phyloP scores from a whole-genome alignment of 768 basidiomycete genomes.

The Crepidotus variabilis region DNA sequence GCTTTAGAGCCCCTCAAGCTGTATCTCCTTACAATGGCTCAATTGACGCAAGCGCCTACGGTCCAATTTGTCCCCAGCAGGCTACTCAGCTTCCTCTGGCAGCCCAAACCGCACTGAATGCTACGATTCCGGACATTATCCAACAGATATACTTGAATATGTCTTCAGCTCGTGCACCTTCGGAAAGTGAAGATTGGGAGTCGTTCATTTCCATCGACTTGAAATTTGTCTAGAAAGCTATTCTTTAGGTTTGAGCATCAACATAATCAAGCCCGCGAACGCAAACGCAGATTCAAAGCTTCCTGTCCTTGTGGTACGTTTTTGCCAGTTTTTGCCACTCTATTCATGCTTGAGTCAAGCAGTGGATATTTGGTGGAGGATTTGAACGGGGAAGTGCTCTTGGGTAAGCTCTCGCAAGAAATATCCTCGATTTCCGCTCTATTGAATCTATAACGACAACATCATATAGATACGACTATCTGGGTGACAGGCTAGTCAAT shows the following conservation, averaged over 20 bases:
- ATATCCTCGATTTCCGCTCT: too few species aligned
- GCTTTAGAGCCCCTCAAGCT: conserved; percentile 38
- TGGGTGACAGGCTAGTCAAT: too few species aligned
- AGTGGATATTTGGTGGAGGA: too few species aligned
- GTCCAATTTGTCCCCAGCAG: conserved; percentile 47
- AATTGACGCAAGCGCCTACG: conserved; percentile 34
- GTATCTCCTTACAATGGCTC: conserved; percentile 31
- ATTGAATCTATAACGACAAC: too few species aligned
- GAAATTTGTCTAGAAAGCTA: background rate
- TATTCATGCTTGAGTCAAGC: too few species aligned
- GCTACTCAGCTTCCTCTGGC: background rate
- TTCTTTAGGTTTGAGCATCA: conserved; percentile 39
- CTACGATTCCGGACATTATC: background rate
- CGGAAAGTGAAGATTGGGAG: conserved; percentile 24
- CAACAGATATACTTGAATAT: background rate
- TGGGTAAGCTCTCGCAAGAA: too few species aligned
- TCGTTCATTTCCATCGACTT: background rate
- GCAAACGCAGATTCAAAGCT: conserved; percentile 32
- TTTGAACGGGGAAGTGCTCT: too few species aligned
- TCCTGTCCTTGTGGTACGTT: conserved; percentile 45
- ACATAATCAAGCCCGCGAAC: conserved; percentile 39
- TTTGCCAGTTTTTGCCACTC: too few species aligned
- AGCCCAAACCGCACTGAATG: background rate
- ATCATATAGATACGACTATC: too few species aligned
- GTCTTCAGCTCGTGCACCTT: conserved; percentile 5